Evolutionary conservation across 1,139 yeast species (phyloP).

Genomic region (Taiozyma sp.): DNA sequence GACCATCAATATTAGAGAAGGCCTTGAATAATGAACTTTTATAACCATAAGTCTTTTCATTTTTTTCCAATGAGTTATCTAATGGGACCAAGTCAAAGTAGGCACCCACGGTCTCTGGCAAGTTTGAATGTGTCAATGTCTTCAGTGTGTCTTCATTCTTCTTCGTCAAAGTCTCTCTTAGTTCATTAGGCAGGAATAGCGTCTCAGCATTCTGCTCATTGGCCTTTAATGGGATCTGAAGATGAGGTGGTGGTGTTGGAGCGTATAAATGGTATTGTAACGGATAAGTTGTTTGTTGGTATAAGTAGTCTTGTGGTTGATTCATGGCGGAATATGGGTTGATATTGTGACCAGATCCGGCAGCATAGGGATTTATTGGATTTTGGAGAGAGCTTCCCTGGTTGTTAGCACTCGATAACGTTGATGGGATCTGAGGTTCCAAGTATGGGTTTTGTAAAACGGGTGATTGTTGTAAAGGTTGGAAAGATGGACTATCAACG

Average conservation of each 20-base stretch:
- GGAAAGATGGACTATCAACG: constrained; percentile 31
- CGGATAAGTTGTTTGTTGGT: constrained; percentile 41
- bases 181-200: constrained; percentile 67
- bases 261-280: constrained; percentile 87
- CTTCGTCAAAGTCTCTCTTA: constrained; percentile 67
- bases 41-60: constrained; percentile 54
- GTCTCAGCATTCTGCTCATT: constrained; percentile 67
- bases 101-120: constrained; percentile 75
- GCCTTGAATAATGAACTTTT: constrained; percentile 73
- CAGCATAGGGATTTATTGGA: constrained; percentile 9
- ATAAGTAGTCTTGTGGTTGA: constrained; percentile 10
- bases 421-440: constrained; percentile 1
- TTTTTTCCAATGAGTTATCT: constrained; percentile 52
- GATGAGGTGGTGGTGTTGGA: constrained; percentile 80
- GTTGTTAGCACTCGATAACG: constrained; percentile 3
- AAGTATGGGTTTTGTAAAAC: constrained; percentile 6
- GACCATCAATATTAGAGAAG: constrained; percentile 74
- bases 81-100: constrained; percentile 88
- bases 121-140: constrained; percentile 52
- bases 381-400: constrained; percentile 6
- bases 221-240: constrained; percentile 53
- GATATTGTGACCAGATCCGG: constrained; percentile 4
- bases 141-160: constrained; percentile 82
- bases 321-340: constrained; percentile 7
- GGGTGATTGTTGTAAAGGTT: constrained; percentile 24